Percentiles rank a stretch among this genome's conserved stretches.
Evolutionary conservation across 1,284 basidiomycete species (phyloP).

Genomic region (Pseudozyma hubeiensis): DNA sequence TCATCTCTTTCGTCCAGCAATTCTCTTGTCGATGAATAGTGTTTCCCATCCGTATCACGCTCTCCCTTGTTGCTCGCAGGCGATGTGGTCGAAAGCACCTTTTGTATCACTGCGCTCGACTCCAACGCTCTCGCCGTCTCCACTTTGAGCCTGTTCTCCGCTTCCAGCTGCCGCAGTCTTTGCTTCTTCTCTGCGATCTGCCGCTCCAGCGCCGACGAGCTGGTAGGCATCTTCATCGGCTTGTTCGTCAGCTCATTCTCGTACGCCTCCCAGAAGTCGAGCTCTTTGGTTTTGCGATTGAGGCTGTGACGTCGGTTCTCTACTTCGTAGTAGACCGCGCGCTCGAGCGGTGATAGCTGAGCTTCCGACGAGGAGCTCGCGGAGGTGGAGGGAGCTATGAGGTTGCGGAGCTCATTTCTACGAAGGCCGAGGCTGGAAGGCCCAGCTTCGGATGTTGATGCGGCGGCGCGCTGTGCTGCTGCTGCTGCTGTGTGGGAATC

Average conservation of each 20-base stretch:
- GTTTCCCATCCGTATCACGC: conserved; percentile 2
- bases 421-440: conserved; percentile 15
- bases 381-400: conserved; percentile 13
- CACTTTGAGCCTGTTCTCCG: conserved; percentile 18
- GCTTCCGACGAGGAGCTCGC: background rate
- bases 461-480: conserved; percentile 7
- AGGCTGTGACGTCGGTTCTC: conserved; percentile 26
- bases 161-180: conserved; percentile 26
- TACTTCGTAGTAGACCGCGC: conserved; percentile 45
- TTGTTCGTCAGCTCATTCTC: conserved; percentile 23
- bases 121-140: conserved; percentile 39
- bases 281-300: conserved; percentile 25
- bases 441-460: conserved; percentile 16
- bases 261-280: conserved; percentile 51
- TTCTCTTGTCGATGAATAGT: conserved; percentile 38
- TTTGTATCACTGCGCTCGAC: conserved; percentile 32
- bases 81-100: conserved; percentile 30
- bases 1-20: conserved; percentile 45
- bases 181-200: conserved; percentile 38
- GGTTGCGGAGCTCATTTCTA: conserved; percentile 24
- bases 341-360: conserved; percentile 40
- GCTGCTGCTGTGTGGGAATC: conserved; percentile 19
- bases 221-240: conserved; percentile 38
- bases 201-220: conserved; percentile 21
- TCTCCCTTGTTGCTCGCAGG: conserved; percentile 10